phyloP scores from a whole-genome alignment of 306 rosid genomes.

The Pyrus betulifolia region DNA sequence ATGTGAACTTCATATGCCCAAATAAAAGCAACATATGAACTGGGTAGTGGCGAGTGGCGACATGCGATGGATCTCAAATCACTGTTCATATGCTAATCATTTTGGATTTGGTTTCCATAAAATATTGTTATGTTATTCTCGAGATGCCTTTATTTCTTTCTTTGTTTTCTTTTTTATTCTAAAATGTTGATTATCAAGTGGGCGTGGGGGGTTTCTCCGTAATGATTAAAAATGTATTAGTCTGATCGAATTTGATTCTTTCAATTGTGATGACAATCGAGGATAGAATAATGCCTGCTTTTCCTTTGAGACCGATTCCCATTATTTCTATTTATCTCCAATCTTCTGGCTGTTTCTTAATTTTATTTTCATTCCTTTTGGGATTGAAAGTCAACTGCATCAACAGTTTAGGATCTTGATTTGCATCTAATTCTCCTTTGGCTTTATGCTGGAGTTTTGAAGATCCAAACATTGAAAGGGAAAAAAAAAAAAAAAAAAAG shows the following conservation, averaged over 20 bases:
- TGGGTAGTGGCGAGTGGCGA: background rate
- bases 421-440: background rate
- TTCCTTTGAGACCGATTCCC: background rate
- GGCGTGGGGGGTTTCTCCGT: background rate
- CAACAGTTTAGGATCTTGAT: background rate
- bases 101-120: background rate
- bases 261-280: background rate
- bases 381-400: background rate
- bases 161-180: background rate
- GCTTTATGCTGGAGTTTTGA: background rate
- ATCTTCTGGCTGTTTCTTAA: background rate
- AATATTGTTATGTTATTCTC: background rate
- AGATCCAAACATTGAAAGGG: background rate
- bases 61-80: background rate
- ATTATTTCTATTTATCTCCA: background rate
- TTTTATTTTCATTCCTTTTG: background rate
- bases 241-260: background rate
- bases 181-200: background rate
- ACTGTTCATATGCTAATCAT: background rate
- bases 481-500: background rate
- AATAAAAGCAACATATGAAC: background rate
- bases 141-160: background rate
- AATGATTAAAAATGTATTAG: background rate
- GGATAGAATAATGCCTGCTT: background rate
- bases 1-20: background rate